Percentiles rank a stretch among this genome's conserved stretches.
Conservation (phyloP, 1,139 yeast species). For the Suhomyces ambrosiae region DNA sequence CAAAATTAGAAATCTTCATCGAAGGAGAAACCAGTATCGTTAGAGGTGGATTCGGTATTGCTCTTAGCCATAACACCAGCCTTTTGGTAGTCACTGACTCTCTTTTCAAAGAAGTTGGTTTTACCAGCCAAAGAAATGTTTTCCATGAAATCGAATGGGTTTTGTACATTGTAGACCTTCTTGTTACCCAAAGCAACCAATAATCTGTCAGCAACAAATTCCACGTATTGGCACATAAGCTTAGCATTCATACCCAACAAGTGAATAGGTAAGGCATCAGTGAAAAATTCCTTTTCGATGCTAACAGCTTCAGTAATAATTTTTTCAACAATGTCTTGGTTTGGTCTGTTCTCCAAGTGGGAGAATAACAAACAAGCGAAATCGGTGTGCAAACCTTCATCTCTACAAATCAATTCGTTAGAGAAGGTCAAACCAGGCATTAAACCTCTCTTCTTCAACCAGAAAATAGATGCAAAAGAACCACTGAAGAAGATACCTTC, state of each 20-base stretch:
- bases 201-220: conserved; percentile 95
- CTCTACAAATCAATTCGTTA: conserved; percentile 95
- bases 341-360: conserved; percentile 88
- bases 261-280: conserved; percentile 89
- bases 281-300: conserved; percentile 91
- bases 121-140: conserved; percentile 96
- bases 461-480: conserved; percentile 95
- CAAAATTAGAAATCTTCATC: conserved; percentile 49
- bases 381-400: conserved; percentile 98
- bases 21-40: conserved; percentile 42
- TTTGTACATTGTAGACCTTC: conserved; percentile 81
- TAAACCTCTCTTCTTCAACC: conserved; percentile 96
- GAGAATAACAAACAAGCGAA: conserved; percentile 94
- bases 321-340: conserved; percentile 70
- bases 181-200: conserved; percentile 87
- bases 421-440: conserved; percentile 99
- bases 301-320: conserved; percentile 94
- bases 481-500: conserved; percentile 99
- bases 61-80: conserved; percentile 90
- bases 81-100: conserved; percentile 98
- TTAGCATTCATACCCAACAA: conserved; percentile 90
- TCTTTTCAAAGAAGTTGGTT: conserved; percentile 98
- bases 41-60: conserved; percentile 32
- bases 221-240: conserved; percentile 96
- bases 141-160: conserved; percentile 99